Evolutionary conservation across 441 rosid genomes (phyloP).

Genomic region (Macaranga tanarius): DNA sequence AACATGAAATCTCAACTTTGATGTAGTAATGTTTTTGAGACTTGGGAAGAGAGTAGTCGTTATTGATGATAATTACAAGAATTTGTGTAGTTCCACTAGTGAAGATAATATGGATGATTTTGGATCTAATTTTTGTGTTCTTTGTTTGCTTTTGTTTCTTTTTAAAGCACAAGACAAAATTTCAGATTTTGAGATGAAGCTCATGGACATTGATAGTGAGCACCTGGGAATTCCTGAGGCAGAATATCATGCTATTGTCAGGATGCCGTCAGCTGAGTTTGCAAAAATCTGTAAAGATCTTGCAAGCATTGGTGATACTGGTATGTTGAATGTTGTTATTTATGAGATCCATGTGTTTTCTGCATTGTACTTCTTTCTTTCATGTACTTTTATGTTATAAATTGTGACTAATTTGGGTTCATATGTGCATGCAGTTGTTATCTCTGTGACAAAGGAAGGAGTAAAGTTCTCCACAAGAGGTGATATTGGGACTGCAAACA

Average conservation of each 20-base stretch:
- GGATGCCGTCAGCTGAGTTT: slow-evolving; percentile 89
- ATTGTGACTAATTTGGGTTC: slow-evolving; percentile 3
- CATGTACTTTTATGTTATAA: not conserved
- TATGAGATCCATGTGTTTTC: not conserved
- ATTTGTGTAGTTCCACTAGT: too few relatives aligned
- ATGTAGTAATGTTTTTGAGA: too few relatives aligned
- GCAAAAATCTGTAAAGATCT: slow-evolving; percentile 90
- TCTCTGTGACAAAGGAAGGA: slow-evolving; percentile 93
- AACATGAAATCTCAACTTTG: too few relatives aligned
- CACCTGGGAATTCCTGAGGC: slow-evolving; percentile 98
- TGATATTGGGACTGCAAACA: slow-evolving; percentile 91
- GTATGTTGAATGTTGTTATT: slow-evolving; percentile 29
- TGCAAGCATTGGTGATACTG: slow-evolving; percentile 90
- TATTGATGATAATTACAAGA: not conserved
- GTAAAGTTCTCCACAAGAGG: slow-evolving; percentile 93
- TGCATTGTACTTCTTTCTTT: not conserved
- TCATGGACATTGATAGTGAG: slow-evolving; percentile 98
- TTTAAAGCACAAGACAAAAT: slow-evolving; percentile 87
- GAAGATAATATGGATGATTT: not conserved
- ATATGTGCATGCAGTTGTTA: slow-evolving; percentile 53
- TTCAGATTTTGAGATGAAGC: slow-evolving; percentile 92
- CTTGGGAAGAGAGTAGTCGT: not conserved
- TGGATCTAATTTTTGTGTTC: slow-evolving; percentile 1
- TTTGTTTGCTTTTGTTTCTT: not conserved
- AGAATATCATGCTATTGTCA: slow-evolving; percentile 88